Evolutionary conservation across 495 filamentous ascomycete species (phyloP).

Genomic region (Neurospora sp.): DNA sequence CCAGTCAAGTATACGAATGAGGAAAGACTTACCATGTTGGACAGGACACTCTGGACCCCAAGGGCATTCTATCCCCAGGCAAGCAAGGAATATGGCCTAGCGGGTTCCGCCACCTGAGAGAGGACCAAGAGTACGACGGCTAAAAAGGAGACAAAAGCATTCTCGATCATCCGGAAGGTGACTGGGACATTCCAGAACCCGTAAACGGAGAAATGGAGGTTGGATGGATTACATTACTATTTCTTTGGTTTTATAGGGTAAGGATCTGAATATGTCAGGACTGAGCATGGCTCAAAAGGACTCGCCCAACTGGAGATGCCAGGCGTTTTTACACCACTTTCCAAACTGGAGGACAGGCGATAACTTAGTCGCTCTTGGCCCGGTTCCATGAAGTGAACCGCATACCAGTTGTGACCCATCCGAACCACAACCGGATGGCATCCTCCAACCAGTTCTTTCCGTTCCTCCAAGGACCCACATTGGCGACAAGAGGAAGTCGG

Average conservation of each 20-base stretch:
- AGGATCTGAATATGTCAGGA: not conserved
- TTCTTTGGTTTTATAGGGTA: not conserved
- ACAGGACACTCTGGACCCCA: constrained; percentile 23
- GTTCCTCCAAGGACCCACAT: constrained; percentile 25
- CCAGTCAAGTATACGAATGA: not conserved
- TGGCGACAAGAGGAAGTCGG: constrained; percentile 22
- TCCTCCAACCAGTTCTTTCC: constrained; percentile 23
- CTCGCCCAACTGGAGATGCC: not conserved
- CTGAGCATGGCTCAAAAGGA: not conserved
- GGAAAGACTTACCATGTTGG: not conserved
- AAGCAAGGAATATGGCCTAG: constrained; percentile 28
- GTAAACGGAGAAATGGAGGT: not conserved
- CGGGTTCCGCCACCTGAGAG: constrained; percentile 16
- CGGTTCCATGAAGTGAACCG: constrained; percentile 10
- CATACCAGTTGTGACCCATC: constrained; percentile 21
- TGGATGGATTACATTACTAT: not conserved
- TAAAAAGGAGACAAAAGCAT: not conserved
- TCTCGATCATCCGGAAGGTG: not conserved
- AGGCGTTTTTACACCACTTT: not conserved
- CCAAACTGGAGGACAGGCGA: not conserved
- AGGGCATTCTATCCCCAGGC: constrained; percentile 24
- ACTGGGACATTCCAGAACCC: not conserved
- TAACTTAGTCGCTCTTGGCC: not conserved
- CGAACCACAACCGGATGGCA: constrained; percentile 14
- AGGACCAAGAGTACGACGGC: constrained; percentile 5